Percentiles rank a stretch among this genome's conserved stretches.
phyloP scores from a whole-genome alignment of 306 rosid species.

The Cicer arietinum region DNA sequence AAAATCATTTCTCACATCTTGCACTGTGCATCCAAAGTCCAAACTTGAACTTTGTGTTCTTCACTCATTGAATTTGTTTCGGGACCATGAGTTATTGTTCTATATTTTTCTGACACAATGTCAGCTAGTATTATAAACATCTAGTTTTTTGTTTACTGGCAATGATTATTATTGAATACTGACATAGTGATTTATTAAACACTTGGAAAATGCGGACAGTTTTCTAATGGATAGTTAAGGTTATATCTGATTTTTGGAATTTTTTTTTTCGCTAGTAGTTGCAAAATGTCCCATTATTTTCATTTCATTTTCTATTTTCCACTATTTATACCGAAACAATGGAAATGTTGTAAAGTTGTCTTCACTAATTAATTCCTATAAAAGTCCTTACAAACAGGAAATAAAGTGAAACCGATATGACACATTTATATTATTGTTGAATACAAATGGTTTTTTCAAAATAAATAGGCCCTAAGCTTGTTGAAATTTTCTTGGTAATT shows the following conservation, averaged over 20 bases:
- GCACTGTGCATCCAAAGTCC: too few relatives aligned
- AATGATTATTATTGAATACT: background rate
- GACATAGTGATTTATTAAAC: constrained; percentile 3
- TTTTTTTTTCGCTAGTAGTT: background rate
- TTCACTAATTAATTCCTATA: background rate
- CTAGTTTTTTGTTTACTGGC: background rate
- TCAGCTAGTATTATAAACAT: background rate
- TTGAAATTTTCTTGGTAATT: background rate
- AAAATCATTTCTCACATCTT: too few relatives aligned
- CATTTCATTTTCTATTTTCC: background rate
- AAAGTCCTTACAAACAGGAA: background rate
- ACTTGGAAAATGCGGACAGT: background rate
- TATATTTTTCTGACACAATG: background rate
- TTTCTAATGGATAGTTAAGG: background rate
- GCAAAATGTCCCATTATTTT: background rate
- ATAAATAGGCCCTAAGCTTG: background rate
- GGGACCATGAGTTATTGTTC: constrained; percentile 1
- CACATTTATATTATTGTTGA: background rate
- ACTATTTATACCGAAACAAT: background rate
- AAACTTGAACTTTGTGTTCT: too few relatives aligned
- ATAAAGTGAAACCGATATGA: background rate
- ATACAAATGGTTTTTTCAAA: background rate
- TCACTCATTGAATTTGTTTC: background rate
- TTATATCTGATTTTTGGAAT: background rate
- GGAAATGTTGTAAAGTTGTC: background rate